Evolutionary conservation across 495 filamentous ascomycete species (phyloP).

Genomic region (Aspergillus campestris): DNA sequence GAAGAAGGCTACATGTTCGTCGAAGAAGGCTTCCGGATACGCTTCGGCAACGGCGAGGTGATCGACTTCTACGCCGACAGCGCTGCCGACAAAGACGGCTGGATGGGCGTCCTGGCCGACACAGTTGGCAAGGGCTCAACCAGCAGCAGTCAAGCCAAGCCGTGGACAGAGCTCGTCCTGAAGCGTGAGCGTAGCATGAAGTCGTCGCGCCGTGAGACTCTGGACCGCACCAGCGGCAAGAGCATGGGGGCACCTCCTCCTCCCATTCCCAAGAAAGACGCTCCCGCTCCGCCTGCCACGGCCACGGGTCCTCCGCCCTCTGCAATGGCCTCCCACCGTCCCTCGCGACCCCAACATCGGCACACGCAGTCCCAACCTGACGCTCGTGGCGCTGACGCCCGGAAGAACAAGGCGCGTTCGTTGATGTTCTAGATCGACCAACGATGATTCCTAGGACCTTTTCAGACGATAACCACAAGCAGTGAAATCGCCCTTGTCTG

Average conservation of each 20-base stretch:
- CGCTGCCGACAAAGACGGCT: conserved; percentile 74
- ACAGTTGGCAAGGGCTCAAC: conserved; percentile 63
- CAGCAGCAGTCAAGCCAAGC: conserved; percentile 35
- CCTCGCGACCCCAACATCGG: conserved; percentile 29
- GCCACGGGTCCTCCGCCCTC: conserved; percentile 21
- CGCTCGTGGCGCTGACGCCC: conserved; percentile 27
- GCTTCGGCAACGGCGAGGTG: conserved; percentile 93
- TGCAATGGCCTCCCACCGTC: conserved; percentile 13
- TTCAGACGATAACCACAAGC: no score
- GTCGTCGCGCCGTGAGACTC: conserved; percentile 21
- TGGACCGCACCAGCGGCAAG: conserved; percentile 17
- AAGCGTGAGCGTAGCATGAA: conserved; percentile 34
- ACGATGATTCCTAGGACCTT: no score
- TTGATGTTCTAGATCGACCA: conserved; percentile 28
- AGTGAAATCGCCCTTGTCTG: no score
- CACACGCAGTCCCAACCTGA: conserved; percentile 40
- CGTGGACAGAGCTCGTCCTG: conserved; percentile 83
- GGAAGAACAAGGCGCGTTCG: conserved; percentile 38
- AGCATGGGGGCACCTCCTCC: conserved; percentile 7
- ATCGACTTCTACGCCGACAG: conserved; percentile 98
- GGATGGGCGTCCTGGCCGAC: conserved; percentile 87
- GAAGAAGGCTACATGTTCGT: conserved; percentile 99
- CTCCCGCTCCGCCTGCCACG: conserved; percentile 18
- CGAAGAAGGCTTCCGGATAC: conserved; percentile 96
- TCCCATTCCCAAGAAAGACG: conserved; percentile 19